Evolutionary conservation across 2,329 filamentous ascomycete species (phyloP), one percentile per base, ranked within the genome.

Genomic region (Aquanectria penicillioides): DNA sequence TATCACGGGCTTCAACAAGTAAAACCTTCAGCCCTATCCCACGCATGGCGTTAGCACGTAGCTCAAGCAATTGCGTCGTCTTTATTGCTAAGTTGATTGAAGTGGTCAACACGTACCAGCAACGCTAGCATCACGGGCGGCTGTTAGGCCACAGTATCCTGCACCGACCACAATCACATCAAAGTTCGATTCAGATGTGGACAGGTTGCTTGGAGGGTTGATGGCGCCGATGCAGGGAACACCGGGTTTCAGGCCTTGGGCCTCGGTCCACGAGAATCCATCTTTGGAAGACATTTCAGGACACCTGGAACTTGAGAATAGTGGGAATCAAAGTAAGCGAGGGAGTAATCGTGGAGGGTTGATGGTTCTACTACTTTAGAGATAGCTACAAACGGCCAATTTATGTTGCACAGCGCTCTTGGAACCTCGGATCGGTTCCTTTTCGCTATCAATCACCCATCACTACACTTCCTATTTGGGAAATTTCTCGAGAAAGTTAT

Each of bases 1-100:
- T 72, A 61, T 84, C 79, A 13, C 81, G 74, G 1, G 75, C 80
- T 67, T 83, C 81, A 0, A 83, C 52, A 2, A 83, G 72, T 2
- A 83, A 69, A 0, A 81, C 78, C 13, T 71, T 74, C 5, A 74
- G 61, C 0, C 76, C 75, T 73, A 9, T 8, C 1, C 2, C 3
- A 22, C 4, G 3, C 4, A 4, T 20, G 2, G 38, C n/a, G n/a
- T 64, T 17, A 62, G 36, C 7, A 11, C 11, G 5, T 1, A 3
- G 13, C 6, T 18, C 5, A 13, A 18, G 2, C 7, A 15, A 33
- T 7, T 2, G 11, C 11, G 5, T 12, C 7, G 12, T 12, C 6
- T 15, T 31, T 5, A 20, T 11, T 15, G 6, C 5, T n/a, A 6
- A 10, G 17, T 6, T n/a, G n/a, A n/a, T n/a, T n/a, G n/a, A n/a